Base-by-base conservation (phyloP, 129 eudicot species). In the Flaveria brownii region DNA sequence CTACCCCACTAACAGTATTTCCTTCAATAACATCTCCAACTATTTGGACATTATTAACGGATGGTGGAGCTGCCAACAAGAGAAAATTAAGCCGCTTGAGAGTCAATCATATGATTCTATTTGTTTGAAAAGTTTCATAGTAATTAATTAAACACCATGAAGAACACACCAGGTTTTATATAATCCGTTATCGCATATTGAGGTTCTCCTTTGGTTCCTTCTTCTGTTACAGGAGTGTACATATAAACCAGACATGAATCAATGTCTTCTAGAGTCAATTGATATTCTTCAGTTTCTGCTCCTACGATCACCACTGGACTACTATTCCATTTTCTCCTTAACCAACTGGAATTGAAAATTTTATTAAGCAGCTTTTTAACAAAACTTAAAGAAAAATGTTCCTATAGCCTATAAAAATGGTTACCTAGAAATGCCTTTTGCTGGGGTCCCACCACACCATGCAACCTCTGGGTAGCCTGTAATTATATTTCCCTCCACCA, bases 391-490 rank as follows among this genome's bases (percentile, higher is more conserved):
- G 43, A 14, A 52, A 50, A 36, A 41, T 55, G 25, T 71, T 47
- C 56, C 54, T 30, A 68, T 10, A 17, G 75, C 59, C 62, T 51
- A 68, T 65, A 12, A 81, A 73, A 28, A 75, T 6, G 57, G 74
- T 82, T 73, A 95, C 99, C 99, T 95, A 55, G 97, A 83, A 85
- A 95, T 90, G 70, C 99, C 94, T 88, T 86, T 95, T 46, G 89
- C 97, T 47, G 96, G 96, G 80, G 96, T 87, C 49, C 96, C 97
- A 18, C 99, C 99, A 77, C 99, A 95, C 99, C 99, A 95, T 76
- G 99, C 99, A 83, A 95, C 82, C 83, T 91, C 95, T 17, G 89
- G 87, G 84, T 77, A 71, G 22, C 99, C 99, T 80, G 78, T 91
- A 60, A 91, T 82, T 56, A 76, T 77, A 73, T 86, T 91, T 66